These are phyloP conservation scores for Hericium rajendrae DNA, from an alignment of 768 basidiomycete species.

Conservation along the genomic window DNA sequence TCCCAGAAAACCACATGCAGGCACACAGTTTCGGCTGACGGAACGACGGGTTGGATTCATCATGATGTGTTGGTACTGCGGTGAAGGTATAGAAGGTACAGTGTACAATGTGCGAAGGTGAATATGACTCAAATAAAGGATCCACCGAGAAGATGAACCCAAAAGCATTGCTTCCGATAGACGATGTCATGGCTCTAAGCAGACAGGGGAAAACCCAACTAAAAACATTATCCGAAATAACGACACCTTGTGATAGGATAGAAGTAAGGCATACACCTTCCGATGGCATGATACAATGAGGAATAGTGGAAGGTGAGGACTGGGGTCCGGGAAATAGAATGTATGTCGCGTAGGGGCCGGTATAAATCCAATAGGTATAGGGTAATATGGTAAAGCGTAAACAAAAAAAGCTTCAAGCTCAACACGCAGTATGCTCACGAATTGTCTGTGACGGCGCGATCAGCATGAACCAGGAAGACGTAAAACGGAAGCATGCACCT, in stretches of 20 bases:
- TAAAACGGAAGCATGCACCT: slow-evolving; percentile 7
- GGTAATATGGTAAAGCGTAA: not conserved
- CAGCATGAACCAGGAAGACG: not conserved
- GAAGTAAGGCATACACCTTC: not conserved
- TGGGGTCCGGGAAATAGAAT: not conserved
- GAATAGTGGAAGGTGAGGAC: not conserved
- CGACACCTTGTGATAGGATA: not conserved
- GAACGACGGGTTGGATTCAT: too few relatives aligned
- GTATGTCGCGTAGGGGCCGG: not conserved
- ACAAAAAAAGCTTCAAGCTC: not conserved
- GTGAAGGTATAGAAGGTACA: not conserved
- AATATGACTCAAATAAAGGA: not conserved
- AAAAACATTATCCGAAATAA: not conserved
- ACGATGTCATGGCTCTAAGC: not conserved
- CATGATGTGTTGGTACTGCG: too few relatives aligned
- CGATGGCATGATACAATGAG: not conserved
- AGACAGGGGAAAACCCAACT: not conserved
- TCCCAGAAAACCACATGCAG: too few relatives aligned
- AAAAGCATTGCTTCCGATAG: not conserved
- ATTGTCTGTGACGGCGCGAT: not conserved
- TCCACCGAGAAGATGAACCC: not conserved
- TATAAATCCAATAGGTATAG: slow-evolving; percentile 3
- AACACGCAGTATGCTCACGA: not conserved
- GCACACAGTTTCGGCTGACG: too few relatives aligned
- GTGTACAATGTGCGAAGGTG: not conserved